Evolutionary conservation across 2,329 filamentous ascomycete genomes (phyloP).

Genomic region (Colletotrichum salicis): DNA sequence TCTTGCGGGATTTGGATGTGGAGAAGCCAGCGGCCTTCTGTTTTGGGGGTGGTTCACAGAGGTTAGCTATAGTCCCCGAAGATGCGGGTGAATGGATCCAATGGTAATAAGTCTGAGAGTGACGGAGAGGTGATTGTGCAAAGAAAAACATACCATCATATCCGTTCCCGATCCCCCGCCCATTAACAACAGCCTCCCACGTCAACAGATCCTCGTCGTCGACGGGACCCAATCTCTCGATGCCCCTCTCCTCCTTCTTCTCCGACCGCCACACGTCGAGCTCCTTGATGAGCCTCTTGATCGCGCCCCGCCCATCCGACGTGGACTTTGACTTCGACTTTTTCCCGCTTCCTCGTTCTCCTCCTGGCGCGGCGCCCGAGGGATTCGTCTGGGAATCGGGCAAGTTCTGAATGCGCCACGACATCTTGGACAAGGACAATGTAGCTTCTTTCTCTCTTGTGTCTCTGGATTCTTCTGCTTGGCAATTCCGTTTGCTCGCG

Average conservation of each 20-base stretch:
- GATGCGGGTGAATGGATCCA: too few relatives aligned
- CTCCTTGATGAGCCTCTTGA: conserved; percentile 69
- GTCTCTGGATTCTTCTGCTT: not conserved
- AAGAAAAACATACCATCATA: conserved; percentile 61
- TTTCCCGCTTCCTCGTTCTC: not conserved
- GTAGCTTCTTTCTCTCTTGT: not conserved
- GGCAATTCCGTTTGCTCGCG: not conserved
- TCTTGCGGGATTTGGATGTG: conserved; percentile 77
- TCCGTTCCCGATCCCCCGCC: conserved; percentile 63
- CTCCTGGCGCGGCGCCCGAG: conserved; percentile 27
- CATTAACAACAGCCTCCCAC: conserved; percentile 71
- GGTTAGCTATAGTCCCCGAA: not conserved
- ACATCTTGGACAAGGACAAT: conserved; percentile 15
- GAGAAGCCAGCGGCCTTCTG: conserved; percentile 84
- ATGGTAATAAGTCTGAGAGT: too few relatives aligned
- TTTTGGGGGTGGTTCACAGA: not conserved
- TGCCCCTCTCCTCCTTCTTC: conserved; percentile 59
- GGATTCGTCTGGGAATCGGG: conserved; percentile 32
- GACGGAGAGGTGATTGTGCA: too few relatives aligned
- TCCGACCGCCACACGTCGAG: conserved; percentile 64
- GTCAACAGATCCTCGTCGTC: conserved; percentile 64
- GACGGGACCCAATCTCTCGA: conserved; percentile 68
- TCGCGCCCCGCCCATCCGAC: conserved; percentile 55
- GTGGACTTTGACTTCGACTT: conserved; percentile 36
- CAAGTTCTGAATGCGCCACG: conserved; percentile 36